These are phyloP conservation scores for Suhomyces sp. DNA, from an alignment of 805 yeast species.

Conservation along the genomic window DNA sequence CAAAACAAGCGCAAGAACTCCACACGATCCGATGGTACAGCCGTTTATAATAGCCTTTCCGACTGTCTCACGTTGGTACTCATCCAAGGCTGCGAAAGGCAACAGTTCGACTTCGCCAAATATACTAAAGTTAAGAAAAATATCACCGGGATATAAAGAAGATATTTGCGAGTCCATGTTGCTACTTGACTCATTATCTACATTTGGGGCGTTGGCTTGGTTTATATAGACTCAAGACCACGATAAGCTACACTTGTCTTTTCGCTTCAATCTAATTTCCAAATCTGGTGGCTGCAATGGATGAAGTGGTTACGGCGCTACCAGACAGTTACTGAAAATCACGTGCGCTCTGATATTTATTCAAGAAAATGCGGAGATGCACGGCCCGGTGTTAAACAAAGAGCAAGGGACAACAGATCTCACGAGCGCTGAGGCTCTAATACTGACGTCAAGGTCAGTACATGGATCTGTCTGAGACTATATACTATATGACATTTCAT, in stretches of 20 bases:
- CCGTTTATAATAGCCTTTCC: slow-evolving; percentile 6
- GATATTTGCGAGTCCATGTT: neutral
- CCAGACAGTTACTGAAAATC: neutral
- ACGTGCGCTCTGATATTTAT: neutral
- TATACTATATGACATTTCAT: too few species aligned
- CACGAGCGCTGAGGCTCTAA: neutral
- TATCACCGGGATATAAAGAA: neutral
- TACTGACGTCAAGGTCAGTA: neutral
- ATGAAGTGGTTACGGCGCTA: neutral
- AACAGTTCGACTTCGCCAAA: neutral
- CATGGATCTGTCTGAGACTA: neutral
- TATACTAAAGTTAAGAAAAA: slow-evolving; percentile 3
- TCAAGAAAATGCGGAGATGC: neutral
- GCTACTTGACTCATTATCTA: neutral
- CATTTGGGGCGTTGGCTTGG: neutral
- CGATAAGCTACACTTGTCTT: neutral
- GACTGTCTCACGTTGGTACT: slow-evolving; percentile 1
- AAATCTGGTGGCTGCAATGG: neutral
- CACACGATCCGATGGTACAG: slow-evolving; percentile 10
- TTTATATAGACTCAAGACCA: neutral
- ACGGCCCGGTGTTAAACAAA: too few species aligned
- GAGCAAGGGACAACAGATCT: neutral
- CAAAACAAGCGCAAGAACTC: slow-evolving; percentile 3
- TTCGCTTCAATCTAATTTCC: neutral
- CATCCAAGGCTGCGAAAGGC: slow-evolving; percentile 6